Evolutionary conservation across 148 eudicot genomes (phyloP).

Genomic region (Rhododendron molle): DNA sequence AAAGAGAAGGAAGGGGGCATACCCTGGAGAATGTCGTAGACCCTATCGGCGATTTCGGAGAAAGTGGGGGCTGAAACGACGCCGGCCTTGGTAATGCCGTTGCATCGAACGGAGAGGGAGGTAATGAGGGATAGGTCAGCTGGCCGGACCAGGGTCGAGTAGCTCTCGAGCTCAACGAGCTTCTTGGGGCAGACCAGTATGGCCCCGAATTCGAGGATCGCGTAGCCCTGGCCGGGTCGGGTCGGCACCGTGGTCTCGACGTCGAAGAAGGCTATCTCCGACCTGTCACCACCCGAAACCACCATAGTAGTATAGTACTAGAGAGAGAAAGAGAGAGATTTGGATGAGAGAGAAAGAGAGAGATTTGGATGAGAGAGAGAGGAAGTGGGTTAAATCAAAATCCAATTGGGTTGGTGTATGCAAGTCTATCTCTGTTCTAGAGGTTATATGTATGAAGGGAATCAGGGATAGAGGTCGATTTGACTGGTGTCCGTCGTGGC

Average conservation of each 20-base stretch:
- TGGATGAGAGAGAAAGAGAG: background rate
- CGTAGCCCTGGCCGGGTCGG: constrained; percentile 46
- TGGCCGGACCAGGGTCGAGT: constrained; percentile 69
- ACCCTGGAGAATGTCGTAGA: constrained; percentile 47
- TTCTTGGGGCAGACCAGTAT: constrained; percentile 81
- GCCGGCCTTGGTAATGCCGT: constrained; percentile 59
- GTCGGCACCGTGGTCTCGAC: constrained; percentile 77
- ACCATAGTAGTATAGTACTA: background rate
- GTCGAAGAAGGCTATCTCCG: constrained; percentile 85
- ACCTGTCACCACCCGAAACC: constrained; percentile 22
- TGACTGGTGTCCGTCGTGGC: background rate
- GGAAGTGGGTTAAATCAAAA: background rate
- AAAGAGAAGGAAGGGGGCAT: background rate
- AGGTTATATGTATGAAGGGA: background rate
- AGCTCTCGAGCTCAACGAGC: constrained; percentile 71
- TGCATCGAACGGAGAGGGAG: constrained; percentile 44
- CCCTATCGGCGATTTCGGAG: constrained; percentile 54
- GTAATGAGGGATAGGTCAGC: constrained; percentile 44
- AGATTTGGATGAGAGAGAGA: background rate
- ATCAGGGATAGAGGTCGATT: background rate
- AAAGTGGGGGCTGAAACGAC: constrained; percentile 63
- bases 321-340: background rate
- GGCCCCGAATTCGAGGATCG: constrained; percentile 80
- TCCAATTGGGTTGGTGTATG: background rate
- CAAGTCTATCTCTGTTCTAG: background rate